phyloP scores from a whole-genome alignment of 495 filamentous ascomycete species.

The Echria macrotheca region DNA sequence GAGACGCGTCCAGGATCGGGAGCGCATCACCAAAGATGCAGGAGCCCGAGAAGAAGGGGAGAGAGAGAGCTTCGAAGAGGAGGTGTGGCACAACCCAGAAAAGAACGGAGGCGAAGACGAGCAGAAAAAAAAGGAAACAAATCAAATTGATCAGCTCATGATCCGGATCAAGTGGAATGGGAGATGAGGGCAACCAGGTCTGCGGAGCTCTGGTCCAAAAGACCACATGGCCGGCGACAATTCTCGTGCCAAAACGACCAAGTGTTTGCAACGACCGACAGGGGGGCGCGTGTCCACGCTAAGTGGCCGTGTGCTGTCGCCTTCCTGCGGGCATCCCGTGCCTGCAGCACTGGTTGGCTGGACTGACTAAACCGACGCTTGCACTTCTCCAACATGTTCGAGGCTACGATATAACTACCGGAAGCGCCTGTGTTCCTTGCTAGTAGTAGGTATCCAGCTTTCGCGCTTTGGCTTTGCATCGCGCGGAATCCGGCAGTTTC shows the following conservation, averaged over 20 bases:
- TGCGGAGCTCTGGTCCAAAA: slow-evolving; percentile 5
- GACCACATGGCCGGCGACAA: slow-evolving; percentile 11
- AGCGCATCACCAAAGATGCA: slow-evolving; percentile 15
- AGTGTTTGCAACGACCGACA: slow-evolving; percentile 12
- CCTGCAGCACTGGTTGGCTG: slow-evolving; percentile 1
- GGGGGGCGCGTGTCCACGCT: not conserved
- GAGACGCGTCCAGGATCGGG: slow-evolving; percentile 1
- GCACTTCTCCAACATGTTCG: too few species aligned
- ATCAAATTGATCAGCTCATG: slow-evolving; percentile 6
- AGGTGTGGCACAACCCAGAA: too few species aligned
- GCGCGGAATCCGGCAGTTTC: too few species aligned
- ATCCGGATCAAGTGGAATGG: slow-evolving; percentile 5
- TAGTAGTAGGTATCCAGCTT: too few species aligned
- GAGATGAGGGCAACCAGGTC: slow-evolving; percentile 5
- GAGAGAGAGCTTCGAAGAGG: too few species aligned
- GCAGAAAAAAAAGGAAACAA: slow-evolving; percentile 5
- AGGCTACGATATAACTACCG: too few species aligned
- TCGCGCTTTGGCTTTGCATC: too few species aligned
- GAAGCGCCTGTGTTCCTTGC: too few species aligned
- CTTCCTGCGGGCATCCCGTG: slow-evolving; percentile 3
- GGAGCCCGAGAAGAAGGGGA: too few species aligned
- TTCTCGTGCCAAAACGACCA: slow-evolving; percentile 8
- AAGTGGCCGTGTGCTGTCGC: not conserved
- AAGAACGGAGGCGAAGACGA: not conserved
- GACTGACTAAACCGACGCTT: too few species aligned